phyloP scores from a whole-genome alignment of 352 stramenopile species.

The Globisporangium ultimum region DNA sequence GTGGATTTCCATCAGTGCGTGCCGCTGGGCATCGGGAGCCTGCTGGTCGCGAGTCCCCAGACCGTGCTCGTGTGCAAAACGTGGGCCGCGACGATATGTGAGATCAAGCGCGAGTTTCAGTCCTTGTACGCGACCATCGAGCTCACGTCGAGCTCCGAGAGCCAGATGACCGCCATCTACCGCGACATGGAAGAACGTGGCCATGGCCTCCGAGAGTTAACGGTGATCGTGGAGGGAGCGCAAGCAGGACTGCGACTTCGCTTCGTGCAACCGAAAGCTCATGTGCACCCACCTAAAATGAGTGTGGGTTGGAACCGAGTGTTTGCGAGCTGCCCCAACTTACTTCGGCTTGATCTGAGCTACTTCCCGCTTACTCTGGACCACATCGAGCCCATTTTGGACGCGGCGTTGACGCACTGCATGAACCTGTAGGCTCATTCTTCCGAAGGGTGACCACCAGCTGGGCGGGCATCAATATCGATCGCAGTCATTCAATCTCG shows the following conservation, averaged over 20 bases:
- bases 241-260: no score
- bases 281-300: background rate
- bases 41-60: background rate
- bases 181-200: no score
- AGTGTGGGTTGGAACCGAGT: slow-evolving; percentile 15
- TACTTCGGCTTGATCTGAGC: slow-evolving; percentile 14
- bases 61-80: background rate
- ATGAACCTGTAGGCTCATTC: slow-evolving; percentile 7
- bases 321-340: slow-evolving; percentile 4
- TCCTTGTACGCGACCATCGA: background rate
- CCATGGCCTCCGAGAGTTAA: no score
- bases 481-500: background rate
- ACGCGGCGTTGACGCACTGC: slow-evolving; percentile 10
- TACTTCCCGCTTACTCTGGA: slow-evolving; percentile 10
- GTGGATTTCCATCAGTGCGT: background rate
- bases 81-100: background rate
- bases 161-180: no score
- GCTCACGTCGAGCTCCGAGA: no score
- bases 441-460: slow-evolving; percentile 11
- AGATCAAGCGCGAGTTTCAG: background rate
- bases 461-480: background rate
- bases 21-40: background rate
- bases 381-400: slow-evolving; percentile 6
- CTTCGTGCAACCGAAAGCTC: no score
- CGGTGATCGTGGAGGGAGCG: no score